Conservation (phyloP, 139 green algal species). For the Chlorella sp. region DNA sequence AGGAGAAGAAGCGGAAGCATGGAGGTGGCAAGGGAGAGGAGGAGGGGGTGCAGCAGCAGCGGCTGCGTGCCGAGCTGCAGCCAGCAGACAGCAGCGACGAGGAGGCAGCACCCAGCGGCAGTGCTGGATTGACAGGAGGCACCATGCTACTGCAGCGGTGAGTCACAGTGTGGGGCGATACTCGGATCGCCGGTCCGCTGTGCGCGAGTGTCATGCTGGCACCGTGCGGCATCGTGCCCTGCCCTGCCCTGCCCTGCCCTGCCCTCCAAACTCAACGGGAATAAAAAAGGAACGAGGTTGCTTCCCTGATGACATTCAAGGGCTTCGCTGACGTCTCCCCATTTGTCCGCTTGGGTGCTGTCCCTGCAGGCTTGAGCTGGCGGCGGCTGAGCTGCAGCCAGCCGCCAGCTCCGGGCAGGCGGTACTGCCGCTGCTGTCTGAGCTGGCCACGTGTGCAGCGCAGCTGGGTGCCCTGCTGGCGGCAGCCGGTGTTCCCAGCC, state of each 20-base stretch:
- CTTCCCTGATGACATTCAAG: no score
- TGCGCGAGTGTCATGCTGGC: no score
- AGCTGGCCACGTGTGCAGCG: not conserved
- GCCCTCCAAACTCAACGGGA: no score
- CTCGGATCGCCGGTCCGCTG: no score
- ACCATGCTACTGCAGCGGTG: not conserved
- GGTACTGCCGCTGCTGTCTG: not conserved
- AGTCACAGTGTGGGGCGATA: not conserved
- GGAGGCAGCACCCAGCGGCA: not conserved
- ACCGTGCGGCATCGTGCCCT: no score
- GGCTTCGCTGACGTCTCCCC: not conserved
- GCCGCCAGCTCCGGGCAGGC: not conserved
- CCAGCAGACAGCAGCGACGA: not conserved
- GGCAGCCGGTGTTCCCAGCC: not conserved
- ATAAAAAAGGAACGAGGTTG: no score
- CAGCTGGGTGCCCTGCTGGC: not conserved
- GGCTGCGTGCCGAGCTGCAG: not conserved
- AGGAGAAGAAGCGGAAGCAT: conserved; percentile 26
- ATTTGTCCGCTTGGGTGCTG: no score
- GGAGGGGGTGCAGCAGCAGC: not conserved
- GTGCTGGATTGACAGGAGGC: no score
- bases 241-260: no score
- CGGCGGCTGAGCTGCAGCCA: not conserved
- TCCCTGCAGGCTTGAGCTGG: not conserved
- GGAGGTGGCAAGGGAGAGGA: not conserved